Conservation (phyloP, 2,329 filamentous ascomycete species). For the Fusarium anthophilum region DNA sequence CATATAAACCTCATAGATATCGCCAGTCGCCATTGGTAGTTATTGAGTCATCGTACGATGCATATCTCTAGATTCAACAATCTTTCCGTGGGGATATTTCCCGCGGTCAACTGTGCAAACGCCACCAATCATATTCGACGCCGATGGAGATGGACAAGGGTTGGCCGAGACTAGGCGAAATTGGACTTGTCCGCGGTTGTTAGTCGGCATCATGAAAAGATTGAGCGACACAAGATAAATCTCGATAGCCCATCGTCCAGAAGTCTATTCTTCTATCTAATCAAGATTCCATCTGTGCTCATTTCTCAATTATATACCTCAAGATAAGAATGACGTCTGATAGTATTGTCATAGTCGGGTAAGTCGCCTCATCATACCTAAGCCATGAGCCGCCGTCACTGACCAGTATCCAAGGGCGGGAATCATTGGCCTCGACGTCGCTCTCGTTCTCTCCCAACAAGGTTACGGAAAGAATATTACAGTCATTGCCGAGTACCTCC, state of each 20-base stretch:
- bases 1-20: no score
- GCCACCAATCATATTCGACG: slow-evolving; percentile 3
- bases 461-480: not conserved
- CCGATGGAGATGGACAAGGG: not conserved
- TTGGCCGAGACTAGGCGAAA: not conserved
- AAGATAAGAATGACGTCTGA: not conserved
- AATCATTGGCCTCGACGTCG: slow-evolving; percentile 1
- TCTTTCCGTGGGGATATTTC: not conserved
- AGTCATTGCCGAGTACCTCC: not conserved
- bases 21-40: not conserved
- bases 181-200: not conserved
- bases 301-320: fast-evolving
- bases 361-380: not conserved
- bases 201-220: not conserved
- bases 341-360: not conserved
- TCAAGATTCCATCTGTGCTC: fast-evolving
- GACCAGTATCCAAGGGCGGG: not conserved
- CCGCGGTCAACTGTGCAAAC: not conserved
- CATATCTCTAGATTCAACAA: not conserved
- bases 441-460: not conserved
- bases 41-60: not conserved
- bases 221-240: no score
- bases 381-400: not conserved
- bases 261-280: not conserved
- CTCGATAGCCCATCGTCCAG: fast-evolving